These are phyloP conservation scores for Albugo laibachii DNA, from an alignment of 352 stramenopile species.

Conservation along the genomic window DNA sequence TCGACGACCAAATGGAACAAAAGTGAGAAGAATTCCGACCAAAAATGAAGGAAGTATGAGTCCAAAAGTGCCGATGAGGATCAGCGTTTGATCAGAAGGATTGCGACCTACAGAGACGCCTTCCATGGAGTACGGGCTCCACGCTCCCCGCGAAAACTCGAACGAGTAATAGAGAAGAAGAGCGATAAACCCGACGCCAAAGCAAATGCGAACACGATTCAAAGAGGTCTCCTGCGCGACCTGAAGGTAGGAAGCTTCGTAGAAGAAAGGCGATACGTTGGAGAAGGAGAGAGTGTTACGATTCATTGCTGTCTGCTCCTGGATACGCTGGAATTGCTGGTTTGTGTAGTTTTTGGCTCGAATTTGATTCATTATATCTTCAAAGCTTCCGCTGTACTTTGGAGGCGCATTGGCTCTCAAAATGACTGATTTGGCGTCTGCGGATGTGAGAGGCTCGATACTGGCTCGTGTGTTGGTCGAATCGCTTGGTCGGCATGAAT, in stretches of 20 bases:
- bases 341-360: constrained; percentile 62
- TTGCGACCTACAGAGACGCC: constrained; percentile 13
- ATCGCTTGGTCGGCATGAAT: background rate
- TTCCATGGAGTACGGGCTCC: constrained; percentile 9
- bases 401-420: constrained; percentile 39
- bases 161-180: constrained; percentile 34
- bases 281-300: constrained; percentile 34
- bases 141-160: constrained; percentile 24
- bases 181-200: constrained; percentile 28
- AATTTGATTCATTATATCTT: constrained; percentile 65
- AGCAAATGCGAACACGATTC: constrained; percentile 34
- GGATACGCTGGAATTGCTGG: constrained; percentile 57
- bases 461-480: background rate
- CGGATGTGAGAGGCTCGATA: constrained; percentile 1
- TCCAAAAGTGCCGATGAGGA: constrained; percentile 37
- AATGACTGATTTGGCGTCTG: constrained; percentile 45
- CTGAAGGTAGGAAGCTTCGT: constrained; percentile 40
- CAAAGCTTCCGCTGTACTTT: constrained; percentile 15
- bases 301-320: constrained; percentile 53
- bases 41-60: constrained; percentile 31
- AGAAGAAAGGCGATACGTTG: constrained; percentile 26
- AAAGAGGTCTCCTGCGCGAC: constrained; percentile 28
- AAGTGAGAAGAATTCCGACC: constrained; percentile 27
- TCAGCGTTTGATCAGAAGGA: constrained; percentile 16
- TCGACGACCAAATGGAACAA: constrained; percentile 21